Evolutionary conservation across 1,139 yeast species (phyloP).

Genomic region (Zygoascus meyerae): DNA sequence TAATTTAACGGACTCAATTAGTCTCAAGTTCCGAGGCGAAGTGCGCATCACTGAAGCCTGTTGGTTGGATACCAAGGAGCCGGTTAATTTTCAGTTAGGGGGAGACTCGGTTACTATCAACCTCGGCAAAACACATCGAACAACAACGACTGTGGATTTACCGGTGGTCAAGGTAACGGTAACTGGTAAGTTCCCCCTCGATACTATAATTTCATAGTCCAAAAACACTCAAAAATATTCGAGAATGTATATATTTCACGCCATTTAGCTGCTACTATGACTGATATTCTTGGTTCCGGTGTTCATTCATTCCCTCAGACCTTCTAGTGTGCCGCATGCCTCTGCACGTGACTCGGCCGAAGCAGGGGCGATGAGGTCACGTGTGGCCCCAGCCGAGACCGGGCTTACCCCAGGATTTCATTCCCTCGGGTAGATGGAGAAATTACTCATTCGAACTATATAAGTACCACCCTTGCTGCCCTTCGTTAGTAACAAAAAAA

Average conservation of each 20-base stretch:
- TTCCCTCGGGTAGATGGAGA: conserved; percentile 37
- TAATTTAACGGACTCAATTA: background rate
- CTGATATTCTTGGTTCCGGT: no score
- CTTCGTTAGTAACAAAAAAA: no score
- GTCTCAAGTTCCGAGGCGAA: background rate
- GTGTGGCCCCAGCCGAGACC: conserved; percentile 7
- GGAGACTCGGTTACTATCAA: background rate
- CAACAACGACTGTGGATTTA: background rate
- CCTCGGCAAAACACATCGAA: background rate
- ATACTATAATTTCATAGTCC: background rate
- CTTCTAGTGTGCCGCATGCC: background rate
- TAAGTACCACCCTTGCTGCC: no score
- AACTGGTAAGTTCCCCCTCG: background rate
- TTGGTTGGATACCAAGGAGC: conserved; percentile 2
- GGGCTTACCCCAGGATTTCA: conserved; percentile 10
- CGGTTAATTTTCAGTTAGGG: background rate
- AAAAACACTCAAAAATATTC: background rate
- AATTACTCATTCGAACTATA: conserved; percentile 14
- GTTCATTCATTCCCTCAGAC: no score
- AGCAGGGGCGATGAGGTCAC: conserved; percentile 2
- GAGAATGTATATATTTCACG: no score
- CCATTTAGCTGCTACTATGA: no score
- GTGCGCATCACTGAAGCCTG: background rate
- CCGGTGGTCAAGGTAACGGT: background rate
- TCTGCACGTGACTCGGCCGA: conserved; percentile 3